Conservation (phyloP, 2,329 filamentous ascomycete genomes). For the Pseudohalonectria lignicola region DNA sequence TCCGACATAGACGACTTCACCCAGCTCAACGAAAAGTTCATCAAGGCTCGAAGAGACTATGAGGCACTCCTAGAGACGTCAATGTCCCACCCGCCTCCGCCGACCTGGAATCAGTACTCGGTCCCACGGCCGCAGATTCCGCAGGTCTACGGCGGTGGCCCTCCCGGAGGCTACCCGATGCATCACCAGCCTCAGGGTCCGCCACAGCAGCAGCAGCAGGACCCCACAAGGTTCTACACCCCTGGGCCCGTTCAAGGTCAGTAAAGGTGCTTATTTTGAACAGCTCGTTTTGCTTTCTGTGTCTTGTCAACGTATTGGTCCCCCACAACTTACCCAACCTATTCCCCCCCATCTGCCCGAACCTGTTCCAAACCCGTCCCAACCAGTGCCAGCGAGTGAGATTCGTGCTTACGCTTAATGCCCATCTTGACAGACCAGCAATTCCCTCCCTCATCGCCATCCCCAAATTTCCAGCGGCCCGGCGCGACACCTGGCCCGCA, state of each 20-base stretch:
- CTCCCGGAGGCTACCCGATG: conserved; percentile 22
- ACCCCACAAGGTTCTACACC: conserved; percentile 51
- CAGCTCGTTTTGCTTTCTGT: conserved; percentile 9
- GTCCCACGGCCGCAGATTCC: conserved; percentile 38
- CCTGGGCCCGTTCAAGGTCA: conserved; percentile 40
- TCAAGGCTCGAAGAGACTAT: conserved; percentile 95
- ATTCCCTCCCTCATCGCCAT: conserved; percentile 34
- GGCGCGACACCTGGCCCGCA: conserved; percentile 38
- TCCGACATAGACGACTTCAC: conserved; percentile 97
- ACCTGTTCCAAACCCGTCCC: too few relatives aligned
- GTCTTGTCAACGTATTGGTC: too few relatives aligned
- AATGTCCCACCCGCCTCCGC: conserved; percentile 85
- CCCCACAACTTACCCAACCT: too few relatives aligned
- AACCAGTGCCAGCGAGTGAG: too few relatives aligned
- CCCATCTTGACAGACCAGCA: too few relatives aligned
- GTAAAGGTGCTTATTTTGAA: too few relatives aligned
- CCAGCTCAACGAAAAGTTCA: conserved; percentile 97
- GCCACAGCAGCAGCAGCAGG: conserved; percentile 42
- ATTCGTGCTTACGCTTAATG: too few relatives aligned
- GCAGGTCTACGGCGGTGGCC: conserved; percentile 29
- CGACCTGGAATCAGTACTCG: conserved; percentile 60
- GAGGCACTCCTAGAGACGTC: conserved; percentile 91
- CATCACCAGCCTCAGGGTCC: conserved; percentile 30
- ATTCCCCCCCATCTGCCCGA: too few relatives aligned
- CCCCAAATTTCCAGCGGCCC: conserved; percentile 44